Percentiles rank a stretch among this genome's conserved stretches.
Conservation (phyloP, 208 protist genomes). For the Crithidia bombi region DNA sequence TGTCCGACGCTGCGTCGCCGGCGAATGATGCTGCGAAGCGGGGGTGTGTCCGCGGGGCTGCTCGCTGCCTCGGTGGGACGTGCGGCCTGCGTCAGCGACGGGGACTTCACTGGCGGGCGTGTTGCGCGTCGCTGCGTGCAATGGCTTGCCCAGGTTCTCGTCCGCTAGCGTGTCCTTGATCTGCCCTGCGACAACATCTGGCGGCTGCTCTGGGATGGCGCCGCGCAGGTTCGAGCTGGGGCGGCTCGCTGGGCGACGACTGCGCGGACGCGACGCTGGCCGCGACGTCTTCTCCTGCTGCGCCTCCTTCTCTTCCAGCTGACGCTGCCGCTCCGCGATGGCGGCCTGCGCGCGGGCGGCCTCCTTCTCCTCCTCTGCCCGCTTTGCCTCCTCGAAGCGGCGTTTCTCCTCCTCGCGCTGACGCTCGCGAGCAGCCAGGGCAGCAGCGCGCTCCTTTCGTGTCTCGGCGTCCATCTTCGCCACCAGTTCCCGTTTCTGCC, state of each 20-base stretch:
- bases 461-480: slow-evolving; percentile 51
- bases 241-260: slow-evolving; percentile 49
- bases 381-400: slow-evolving; percentile 40
- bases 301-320: slow-evolving; percentile 26
- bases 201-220: slow-evolving; percentile 71
- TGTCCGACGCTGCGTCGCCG: neutral
- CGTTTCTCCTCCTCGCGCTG: slow-evolving; percentile 50
- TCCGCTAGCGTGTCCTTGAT: slow-evolving; percentile 55
- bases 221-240: slow-evolving; percentile 46
- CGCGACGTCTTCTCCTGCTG: slow-evolving; percentile 26
- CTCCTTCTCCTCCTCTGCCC: slow-evolving; percentile 47
- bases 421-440: slow-evolving; percentile 30
- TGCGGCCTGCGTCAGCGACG: neutral
- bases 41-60: neutral
- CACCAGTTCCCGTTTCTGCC: slow-evolving; percentile 33
- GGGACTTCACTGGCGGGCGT: neutral
- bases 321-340: slow-evolving; percentile 37
- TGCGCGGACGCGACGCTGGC: slow-evolving; percentile 44
- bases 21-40: no score
- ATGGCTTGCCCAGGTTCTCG: slow-evolving; percentile 21
- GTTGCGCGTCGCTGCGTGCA: neutral
- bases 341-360: slow-evolving; percentile 45
- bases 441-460: slow-evolving; percentile 35
- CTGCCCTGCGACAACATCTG: slow-evolving; percentile 51
- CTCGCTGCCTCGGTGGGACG: neutral